Percentiles rank a stretch among this genome's conserved stretches.
Evolutionary conservation across 2,329 filamentous ascomycete species (phyloP).

Genomic region (Chrysosporium keratinophilum): DNA sequence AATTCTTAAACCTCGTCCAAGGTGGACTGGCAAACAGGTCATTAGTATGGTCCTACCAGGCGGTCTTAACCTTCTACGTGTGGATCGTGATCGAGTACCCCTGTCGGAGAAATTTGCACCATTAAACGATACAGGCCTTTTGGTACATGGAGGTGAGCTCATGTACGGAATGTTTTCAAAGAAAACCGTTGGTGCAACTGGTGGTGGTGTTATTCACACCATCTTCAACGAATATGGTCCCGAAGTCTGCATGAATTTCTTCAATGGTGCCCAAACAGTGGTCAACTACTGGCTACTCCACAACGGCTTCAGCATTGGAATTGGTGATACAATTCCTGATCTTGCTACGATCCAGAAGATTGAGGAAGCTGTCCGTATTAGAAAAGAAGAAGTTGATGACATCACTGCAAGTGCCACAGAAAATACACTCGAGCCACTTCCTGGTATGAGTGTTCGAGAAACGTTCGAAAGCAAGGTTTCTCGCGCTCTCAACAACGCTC

Average conservation of each 20-base stretch:
- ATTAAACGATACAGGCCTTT: constrained; percentile 62
- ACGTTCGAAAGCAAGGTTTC: constrained; percentile 98
- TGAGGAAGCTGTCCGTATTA: constrained; percentile 64
- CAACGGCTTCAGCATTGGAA: constrained; percentile 94
- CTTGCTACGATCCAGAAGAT: constrained; percentile 73
- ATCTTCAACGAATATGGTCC: constrained; percentile 91
- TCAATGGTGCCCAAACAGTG: constrained; percentile 89
- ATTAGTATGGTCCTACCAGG: constrained; percentile 84
- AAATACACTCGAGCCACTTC: constrained; percentile 80
- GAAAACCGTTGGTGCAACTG: constrained; percentile 83
- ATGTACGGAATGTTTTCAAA: constrained; percentile 87
- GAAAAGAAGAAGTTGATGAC: constrained; percentile 69
- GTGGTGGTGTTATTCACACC: constrained; percentile 86
- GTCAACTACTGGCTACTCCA: constrained; percentile 97
- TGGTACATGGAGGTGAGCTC: constrained; percentile 78
- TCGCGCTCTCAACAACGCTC: constrained; percentile 83
- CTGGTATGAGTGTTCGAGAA: constrained; percentile 96
- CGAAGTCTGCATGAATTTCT: constrained; percentile 79
- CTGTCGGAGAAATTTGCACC: constrained; percentile 48
- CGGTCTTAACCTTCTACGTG: constrained; percentile 67
- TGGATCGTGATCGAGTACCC: constrained; percentile 50
- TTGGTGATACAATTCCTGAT: constrained; percentile 95
- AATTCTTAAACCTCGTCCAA: constrained; percentile 82
- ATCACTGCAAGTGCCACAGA: constrained; percentile 70
- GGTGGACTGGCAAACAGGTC: constrained; percentile 98